Percentiles rank a stretch among this genome's conserved stretches.
These are phyloP conservation scores for Ajuga chamaepitys DNA, from an alignment of 257 asterid species.

Conservation along the genomic window DNA sequence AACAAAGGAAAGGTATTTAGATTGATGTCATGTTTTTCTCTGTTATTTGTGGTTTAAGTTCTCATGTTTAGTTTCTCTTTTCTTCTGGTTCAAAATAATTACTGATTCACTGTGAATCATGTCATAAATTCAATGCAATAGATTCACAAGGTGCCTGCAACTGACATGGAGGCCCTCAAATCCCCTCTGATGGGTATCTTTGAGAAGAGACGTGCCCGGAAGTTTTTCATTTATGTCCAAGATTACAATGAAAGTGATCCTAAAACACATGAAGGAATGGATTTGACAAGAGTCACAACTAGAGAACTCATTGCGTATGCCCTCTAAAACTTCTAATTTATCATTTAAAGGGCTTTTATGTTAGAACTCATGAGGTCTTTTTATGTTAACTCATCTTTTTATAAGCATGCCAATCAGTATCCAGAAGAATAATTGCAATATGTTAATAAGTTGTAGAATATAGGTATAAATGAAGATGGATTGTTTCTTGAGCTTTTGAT, in stretches of 20 bases:
- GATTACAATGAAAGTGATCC: slow-evolving; percentile 77
- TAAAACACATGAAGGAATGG: slow-evolving; percentile 90
- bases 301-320: slow-evolving; percentile 81
- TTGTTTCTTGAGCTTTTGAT: neutral
- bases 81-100: neutral
- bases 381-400: neutral
- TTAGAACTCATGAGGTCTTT: neutral
- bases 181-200: slow-evolving; percentile 98
- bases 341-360: neutral
- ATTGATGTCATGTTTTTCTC: neutral
- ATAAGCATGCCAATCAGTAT: neutral
- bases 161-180: slow-evolving; percentile 93
- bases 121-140: slow-evolving; percentile 23
- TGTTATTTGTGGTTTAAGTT: neutral
- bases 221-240: slow-evolving; percentile 90
- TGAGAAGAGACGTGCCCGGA: slow-evolving; percentile 95
- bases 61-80: neutral
- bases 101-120: neutral
- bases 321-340: slow-evolving; percentile 11
- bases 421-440: neutral
- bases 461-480: neutral
- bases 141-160: slow-evolving; percentile 95
- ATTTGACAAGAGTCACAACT: slow-evolving; percentile 72
- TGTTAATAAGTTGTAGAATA: neutral
- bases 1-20: slow-evolving; percentile 71